These are phyloP conservation scores for Sorghum bicolor DNA, from an alignment of 176 grass and related monocot species.

Conservation along the genomic window Sorghum_bicolor_NCBIv3 NC_012870.2:3108501-3109000, in stretches of 20 bases:
- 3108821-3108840: conserved; percentile 4
- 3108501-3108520: conserved; percentile 69
- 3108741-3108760: conserved; percentile 30
- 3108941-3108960: conserved; percentile 63
- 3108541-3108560: conserved; percentile 45
- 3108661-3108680: conserved; percentile 90
- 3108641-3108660: conserved; percentile 68
- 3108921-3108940: conserved; percentile 52
- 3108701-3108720: conserved; percentile 36
- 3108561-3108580: conserved; percentile 54
- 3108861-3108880: conserved; percentile 51
- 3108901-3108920: conserved; percentile 34
- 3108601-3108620: conserved; percentile 70
- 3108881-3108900: conserved; percentile 43
- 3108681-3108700: conserved; percentile 72
- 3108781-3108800: conserved; percentile 21
- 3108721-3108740: conserved; percentile 16
- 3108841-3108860: conserved; percentile 25
- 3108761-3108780: conserved; percentile 31
- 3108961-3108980: conserved; percentile 26
- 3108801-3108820: not conserved
- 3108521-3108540: conserved; percentile 65
- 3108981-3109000: conserved; percentile 10
- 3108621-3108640: conserved; percentile 53
- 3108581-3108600: conserved; percentile 53